phyloP scores from a whole-genome alignment of 2,329 filamentous ascomycete genomes.

The Endoconidiophora laricicola region DNA sequence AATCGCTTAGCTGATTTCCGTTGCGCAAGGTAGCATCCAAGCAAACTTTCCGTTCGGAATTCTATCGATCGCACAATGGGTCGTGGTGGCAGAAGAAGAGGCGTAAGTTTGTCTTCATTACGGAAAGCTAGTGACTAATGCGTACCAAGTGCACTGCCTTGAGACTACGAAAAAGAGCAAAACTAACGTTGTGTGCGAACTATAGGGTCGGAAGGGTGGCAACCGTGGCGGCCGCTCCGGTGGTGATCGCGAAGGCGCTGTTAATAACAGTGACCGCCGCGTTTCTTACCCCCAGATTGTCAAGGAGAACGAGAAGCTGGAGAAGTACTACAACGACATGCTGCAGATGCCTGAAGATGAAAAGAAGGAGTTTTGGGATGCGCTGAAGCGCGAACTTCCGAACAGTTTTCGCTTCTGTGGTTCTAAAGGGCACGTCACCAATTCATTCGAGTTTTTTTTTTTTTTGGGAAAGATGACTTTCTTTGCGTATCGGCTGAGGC shows the following conservation, averaged over 20 bases:
- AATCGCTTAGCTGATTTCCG: too few relatives aligned
- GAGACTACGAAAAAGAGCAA: background rate
- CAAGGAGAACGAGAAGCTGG: constrained; percentile 71
- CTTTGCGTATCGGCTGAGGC: background rate
- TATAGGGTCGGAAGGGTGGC: constrained; percentile 11
- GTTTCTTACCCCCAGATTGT: constrained; percentile 25
- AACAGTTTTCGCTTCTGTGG: constrained; percentile 98
- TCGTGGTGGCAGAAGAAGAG: constrained; percentile 13
- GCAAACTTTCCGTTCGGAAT: background rate
- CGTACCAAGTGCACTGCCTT: background rate
- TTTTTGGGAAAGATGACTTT: constrained; percentile 1
- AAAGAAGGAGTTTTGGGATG: constrained; percentile 65
- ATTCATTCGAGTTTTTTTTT: background rate
- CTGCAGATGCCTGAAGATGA: constrained; percentile 64
- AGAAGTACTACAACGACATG: constrained; percentile 71
- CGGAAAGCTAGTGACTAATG: background rate
- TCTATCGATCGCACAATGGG: constrained; percentile 5
- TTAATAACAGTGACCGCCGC: constrained; percentile 5
- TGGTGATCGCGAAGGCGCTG: constrained; percentile 5
- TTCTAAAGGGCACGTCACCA: constrained; percentile 55
- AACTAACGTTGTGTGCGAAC: background rate
- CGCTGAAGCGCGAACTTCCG: constrained; percentile 68
- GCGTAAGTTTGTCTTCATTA: constrained; percentile 5
- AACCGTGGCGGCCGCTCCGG: constrained; percentile 10
- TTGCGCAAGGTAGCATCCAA: background rate